These are phyloP conservation scores for Zalerion maritima DNA, from an alignment of 495 filamentous ascomycete species.

Conservation along the genomic window DNA sequence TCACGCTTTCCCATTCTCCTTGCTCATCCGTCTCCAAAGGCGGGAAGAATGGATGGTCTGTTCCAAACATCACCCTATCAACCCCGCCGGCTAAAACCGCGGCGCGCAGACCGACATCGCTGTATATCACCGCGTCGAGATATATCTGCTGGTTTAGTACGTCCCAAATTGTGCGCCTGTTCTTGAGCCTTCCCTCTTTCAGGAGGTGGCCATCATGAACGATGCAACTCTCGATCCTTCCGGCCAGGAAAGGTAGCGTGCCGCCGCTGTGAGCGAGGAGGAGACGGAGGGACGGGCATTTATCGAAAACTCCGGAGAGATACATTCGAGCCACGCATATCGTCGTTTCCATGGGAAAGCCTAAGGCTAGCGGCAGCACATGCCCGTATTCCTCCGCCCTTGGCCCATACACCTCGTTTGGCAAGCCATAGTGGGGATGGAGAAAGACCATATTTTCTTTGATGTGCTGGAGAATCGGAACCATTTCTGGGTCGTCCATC, in stretches of 20 bases:
- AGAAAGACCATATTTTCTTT: slow-evolving; percentile 61
- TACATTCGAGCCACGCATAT: slow-evolving; percentile 84
- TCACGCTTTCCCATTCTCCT: slow-evolving; percentile 71
- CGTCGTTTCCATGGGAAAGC: slow-evolving; percentile 89
- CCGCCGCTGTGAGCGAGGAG: slow-evolving; percentile 82
- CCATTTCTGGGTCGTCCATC: slow-evolving; percentile 60
- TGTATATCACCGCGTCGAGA: slow-evolving; percentile 80
- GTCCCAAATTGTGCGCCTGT: slow-evolving; percentile 56
- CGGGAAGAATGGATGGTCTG: slow-evolving; percentile 93
- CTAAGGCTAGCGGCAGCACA: slow-evolving; percentile 71
- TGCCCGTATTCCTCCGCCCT: slow-evolving; percentile 65
- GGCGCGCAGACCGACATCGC: slow-evolving; percentile 56
- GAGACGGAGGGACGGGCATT: slow-evolving; percentile 52
- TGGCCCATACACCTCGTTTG: slow-evolving; percentile 60
- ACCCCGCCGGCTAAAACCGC: slow-evolving; percentile 48
- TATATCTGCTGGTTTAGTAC: slow-evolving; percentile 76
- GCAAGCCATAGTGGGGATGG: slow-evolving; percentile 89
- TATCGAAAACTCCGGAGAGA: slow-evolving; percentile 71
- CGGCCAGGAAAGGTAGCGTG: slow-evolving; percentile 77
- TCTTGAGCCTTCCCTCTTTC: slow-evolving; percentile 27
- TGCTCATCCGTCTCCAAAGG: slow-evolving; percentile 46
- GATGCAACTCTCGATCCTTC: slow-evolving; percentile 78
- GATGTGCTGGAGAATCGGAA: slow-evolving; percentile 56
- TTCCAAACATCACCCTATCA: slow-evolving; percentile 70
- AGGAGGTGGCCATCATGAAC: slow-evolving; percentile 62